Evolutionary conservation across 31 red algal genomes (phyloP), one percentile per base, ranked within the genome.

Genomic region (Odonthalia washingtoniensis): DNA sequence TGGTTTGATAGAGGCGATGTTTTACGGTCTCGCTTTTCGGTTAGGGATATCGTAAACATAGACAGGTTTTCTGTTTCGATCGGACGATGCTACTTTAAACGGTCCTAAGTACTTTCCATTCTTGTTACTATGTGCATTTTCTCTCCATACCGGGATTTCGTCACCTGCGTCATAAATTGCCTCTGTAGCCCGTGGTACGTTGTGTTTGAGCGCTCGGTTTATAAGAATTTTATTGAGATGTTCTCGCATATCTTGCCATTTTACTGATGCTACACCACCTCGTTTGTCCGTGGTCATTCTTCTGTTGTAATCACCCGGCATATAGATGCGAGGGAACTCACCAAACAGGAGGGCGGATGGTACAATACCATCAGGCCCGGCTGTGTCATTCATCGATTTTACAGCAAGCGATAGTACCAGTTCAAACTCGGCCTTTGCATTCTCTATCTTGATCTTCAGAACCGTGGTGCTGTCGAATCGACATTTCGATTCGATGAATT

Each of bases 261-360:
- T 16, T n/a, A 18, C 27, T 14, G 16, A 37, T 14, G 74, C 33
- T 27, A 77, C 5, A 14, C 43, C 6, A 18, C 32, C 74, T 18
- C 74, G 31, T n/a, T 77, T 37, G 16, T n/a, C 74, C 16, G 43
- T 12, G 24, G 74, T 37, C 18, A 16, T 4, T 77, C 74, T 37
- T 43, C 37, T 26, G 16, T 40, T 14, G 5, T 44, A 49, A 6
- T 5, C 16, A 42, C 65, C 44, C 16, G 49, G 65, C 26, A 5
- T 26, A 34, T 6, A 30, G 52, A 81, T 49, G 5, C 36, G 78
- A 32, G 17, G 78, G 36, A 32, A 81, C 5, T 81, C 43, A 33
- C 78, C 78, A 33, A 81, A 81, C 12, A 81, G 6, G 57, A 81
- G 78, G 16, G 78, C 43, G 5, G 78, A 81, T 39, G 78, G 78